These are phyloP conservation scores for Murraya koenigii DNA, from an alignment of 345 rosid genomes.

Conservation along the genomic window DNA sequence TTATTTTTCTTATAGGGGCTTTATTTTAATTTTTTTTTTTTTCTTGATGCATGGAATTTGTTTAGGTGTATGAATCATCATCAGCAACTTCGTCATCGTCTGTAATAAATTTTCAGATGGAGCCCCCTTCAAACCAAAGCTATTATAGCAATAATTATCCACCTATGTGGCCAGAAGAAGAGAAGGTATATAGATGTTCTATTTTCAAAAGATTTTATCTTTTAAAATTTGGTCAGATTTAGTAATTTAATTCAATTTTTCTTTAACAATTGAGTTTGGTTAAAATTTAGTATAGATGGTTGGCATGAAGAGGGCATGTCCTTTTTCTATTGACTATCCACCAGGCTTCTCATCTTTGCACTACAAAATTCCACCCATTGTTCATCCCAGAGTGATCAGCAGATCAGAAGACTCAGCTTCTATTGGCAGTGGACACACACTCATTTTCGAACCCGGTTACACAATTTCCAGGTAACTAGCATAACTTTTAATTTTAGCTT, in stretches of 20 bases:
- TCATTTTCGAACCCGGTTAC: constrained; percentile 11
- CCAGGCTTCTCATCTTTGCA: constrained; percentile 21
- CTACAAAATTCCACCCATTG: constrained; percentile 26
- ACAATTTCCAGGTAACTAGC: constrained; percentile 36
- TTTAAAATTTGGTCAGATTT: background rate
- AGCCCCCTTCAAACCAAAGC: constrained; percentile 88
- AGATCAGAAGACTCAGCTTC: constrained; percentile 37
- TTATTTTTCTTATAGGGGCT: background rate
- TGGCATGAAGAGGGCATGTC: constrained; percentile 52
- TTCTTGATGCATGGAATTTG: background rate
- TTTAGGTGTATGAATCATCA: constrained; percentile 46
- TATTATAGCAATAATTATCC: constrained; percentile 30
- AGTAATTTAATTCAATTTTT: constrained; percentile 2
- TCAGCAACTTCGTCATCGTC: constrained; percentile 42
- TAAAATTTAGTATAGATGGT: constrained; percentile 35
- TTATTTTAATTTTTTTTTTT: background rate
- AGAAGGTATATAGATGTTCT: constrained; percentile 31
- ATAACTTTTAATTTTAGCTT: background rate
- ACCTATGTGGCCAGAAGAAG: constrained; percentile 39
- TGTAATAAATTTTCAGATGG: constrained; percentile 37
- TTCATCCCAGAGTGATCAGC: constrained; percentile 23
- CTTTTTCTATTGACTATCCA: constrained; percentile 40
- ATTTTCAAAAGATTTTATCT: background rate
- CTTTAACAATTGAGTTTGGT: constrained; percentile 18
- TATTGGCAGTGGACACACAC: constrained; percentile 23